Evolutionary conservation across 192 early-diverging fungal genomes (phyloP), one percentile per base, ranked within the genome.

Genomic region (Backusella tarrabulga): DNA sequence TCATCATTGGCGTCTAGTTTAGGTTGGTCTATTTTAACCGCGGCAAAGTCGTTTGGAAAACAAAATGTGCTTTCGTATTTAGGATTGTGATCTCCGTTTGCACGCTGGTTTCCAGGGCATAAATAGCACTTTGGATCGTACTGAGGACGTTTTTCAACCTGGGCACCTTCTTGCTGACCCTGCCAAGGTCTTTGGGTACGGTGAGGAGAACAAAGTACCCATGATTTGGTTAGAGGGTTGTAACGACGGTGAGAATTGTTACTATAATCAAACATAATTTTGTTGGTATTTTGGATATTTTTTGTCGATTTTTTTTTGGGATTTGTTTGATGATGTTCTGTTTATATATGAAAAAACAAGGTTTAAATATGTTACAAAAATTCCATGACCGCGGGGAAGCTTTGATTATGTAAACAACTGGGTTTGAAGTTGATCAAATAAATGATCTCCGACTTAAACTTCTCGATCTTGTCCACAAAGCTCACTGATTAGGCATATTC

Each of bases 201-300:
- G 80, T 99, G 97, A 6, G 97, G 97, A 21, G 95, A 97, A 83
- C 95, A 97, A n/a, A 99, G 88, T 50, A 98, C 95, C 97, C 97
- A 99, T 0, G 92, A 88, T 75, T 92, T 87, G 3, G 93, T 94
- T 76, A 99, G 84, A 34, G 97, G 97, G 76, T 99, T 99, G 87
- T 88, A 95, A 23, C 97, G 92, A 14, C 91, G 87, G 83, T 97
- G 97, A 7, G 92, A 89, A 72, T 93, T 86, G 36, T 91, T 76
- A 23, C 68, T 83, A 50, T 87, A 88, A 35, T 91, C 84, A 80
- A 91, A 91, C 73, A 67, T 35, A 14, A 14, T 63, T 11, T 23
- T 63, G 9, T 12, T 60, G 9, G 7, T 60, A 29, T 11, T 63
- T 63, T 63, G 32, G 32, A 32, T 50, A 19, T 50, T 19, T 54